Conservation (phyloP, 2,329 filamentous ascomycete genomes). For the Cercospora brassicicola region DNA sequence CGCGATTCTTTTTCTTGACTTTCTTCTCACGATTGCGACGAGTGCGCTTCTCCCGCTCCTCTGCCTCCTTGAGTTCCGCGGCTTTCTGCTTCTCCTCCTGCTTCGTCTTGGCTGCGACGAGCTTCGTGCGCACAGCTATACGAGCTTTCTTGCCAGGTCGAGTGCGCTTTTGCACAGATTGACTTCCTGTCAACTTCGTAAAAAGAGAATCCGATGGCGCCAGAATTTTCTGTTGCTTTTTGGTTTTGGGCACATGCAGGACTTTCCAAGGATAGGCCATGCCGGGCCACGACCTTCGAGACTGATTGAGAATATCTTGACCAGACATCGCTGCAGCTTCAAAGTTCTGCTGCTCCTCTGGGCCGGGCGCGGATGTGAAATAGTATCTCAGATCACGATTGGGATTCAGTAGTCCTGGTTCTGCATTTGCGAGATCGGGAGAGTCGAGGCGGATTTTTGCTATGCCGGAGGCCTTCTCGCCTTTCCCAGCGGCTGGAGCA, state of each 20-base stretch:
- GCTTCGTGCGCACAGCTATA: conserved; percentile 33
- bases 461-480: not conserved
- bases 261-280: conserved; percentile 29
- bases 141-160: conserved; percentile 38
- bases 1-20: conserved; percentile 38
- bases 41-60: conserved; percentile 38
- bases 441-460: conserved; percentile 30
- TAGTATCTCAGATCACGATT: conserved; percentile 24
- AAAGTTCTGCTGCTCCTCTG: conserved; percentile 15
- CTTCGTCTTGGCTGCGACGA: conserved; percentile 25
- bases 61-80: conserved; percentile 34
- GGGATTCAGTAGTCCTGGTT: conserved; percentile 24
- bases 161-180: conserved; percentile 27
- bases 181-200: conserved; percentile 6
- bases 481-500: conserved; percentile 16
- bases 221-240: conserved; percentile 17
- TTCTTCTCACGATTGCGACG: conserved; percentile 41
- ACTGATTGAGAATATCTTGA: conserved; percentile 18
- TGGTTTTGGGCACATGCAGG: conserved; percentile 20
- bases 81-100: conserved; percentile 28
- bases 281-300: conserved; percentile 23
- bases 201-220: conserved; percentile 9
- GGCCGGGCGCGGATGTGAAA: conserved; percentile 13
- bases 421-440: conserved; percentile 18
- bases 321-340: conserved; percentile 23